phyloP scores from a whole-genome alignment of 2,329 filamentous ascomycete species.

The Trichoderma sp. region DNA sequence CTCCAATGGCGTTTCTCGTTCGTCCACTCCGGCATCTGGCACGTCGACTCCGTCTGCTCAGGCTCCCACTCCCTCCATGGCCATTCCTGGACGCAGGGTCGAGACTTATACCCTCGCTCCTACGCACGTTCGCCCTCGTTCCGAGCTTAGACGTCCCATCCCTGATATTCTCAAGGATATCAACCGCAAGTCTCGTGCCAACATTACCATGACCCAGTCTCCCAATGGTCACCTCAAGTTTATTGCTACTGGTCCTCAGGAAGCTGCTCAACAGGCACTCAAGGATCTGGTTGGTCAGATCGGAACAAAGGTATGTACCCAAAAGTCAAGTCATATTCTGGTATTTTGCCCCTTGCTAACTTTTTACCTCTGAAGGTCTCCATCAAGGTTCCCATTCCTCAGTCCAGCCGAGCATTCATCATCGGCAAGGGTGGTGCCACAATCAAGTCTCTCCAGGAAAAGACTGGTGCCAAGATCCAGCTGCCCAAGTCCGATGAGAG shows the following conservation, averaged over 20 bases:
- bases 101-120: conserved; percentile 76
- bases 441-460: conserved; percentile 87
- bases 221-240: conserved; percentile 76
- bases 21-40: conserved; percentile 67
- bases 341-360: neutral
- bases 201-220: conserved; percentile 75
- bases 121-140: conserved; percentile 74
- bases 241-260: conserved; percentile 80
- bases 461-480: conserved; percentile 87
- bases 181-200: conserved; percentile 88
- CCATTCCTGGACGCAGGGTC: conserved; percentile 79
- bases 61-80: conserved; percentile 55
- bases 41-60: conserved; percentile 48
- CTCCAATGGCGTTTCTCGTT: conserved; percentile 60
- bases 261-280: conserved; percentile 83
- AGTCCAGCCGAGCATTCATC: conserved; percentile 82
- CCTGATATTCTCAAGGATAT: conserved; percentile 87
- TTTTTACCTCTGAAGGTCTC: conserved; percentile 45
- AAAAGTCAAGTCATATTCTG: neutral
- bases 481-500: conserved; percentile 79
- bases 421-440: conserved; percentile 90
- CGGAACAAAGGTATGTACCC: conserved; percentile 71
- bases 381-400: conserved; percentile 79
- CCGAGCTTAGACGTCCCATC: conserved; percentile 81
- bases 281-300: conserved; percentile 89